Evolutionary conservation across 495 filamentous ascomycete genomes (phyloP), one percentile per base, ranked within the genome.

Genomic region (Talaromyces stipitatus): DNA sequence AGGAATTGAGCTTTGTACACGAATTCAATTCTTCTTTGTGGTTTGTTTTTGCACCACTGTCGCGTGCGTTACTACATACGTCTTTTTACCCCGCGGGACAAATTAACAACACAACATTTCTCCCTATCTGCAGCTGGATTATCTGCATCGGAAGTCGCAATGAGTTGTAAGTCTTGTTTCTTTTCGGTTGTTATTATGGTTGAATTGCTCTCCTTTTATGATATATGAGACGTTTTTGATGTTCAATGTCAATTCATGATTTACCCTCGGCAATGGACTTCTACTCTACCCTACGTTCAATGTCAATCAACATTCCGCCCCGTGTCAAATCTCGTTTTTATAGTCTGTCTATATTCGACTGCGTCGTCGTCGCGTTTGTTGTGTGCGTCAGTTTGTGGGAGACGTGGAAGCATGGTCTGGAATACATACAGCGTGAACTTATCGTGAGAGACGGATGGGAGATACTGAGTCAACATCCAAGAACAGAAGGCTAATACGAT

Each of bases 151-250:
- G 12, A 12, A 33, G 64, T 45, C 67, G 71, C 61, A 59, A 78
- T 78, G 75, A 77, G 72, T 66, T 77, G 75, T 78, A 60, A 74
- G 75, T 78, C 53, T 55, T 45, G 38, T 16, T 2, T 48, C 18
- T 24, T 23, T 11, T 12, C n/a, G n/a, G n/a, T n/a, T 16, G 18
- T 41, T 16, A 41, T 41, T 10, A n/a, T 36, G 2, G 2, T n/a
- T 4, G 12, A 36, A n/a, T 14, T 46, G 2, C 16, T 23, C 22
- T 48, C 12, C 24, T 46, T 48, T 18, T 26, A 48, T 11, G 2
- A 48, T 41, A 16, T 18, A 41, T 9, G 36, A 18, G n/a, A 16
- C 12, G 12, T 41, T 32, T 4, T 10, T 11, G 32, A 14, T 18
- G 36, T 41, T 7, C 33, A 5, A 12, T 16, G 9, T n/a, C 33